Evolutionary conservation across 2,329 filamentous ascomycete genomes (phyloP).

Genomic region (Fusarium abutilonis): DNA sequence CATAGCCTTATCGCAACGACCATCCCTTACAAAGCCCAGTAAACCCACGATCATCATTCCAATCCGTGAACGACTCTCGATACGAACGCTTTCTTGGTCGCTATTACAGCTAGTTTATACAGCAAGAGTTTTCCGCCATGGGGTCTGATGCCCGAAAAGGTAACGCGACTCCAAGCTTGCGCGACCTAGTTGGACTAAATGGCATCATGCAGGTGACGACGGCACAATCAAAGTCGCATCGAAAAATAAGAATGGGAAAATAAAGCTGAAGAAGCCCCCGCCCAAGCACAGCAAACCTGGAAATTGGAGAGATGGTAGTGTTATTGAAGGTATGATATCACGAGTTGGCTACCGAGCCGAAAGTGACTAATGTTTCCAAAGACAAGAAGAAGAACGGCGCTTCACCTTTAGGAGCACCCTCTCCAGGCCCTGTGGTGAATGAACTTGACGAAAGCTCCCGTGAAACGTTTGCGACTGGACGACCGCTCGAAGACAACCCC

Average conservation of each 20-base stretch:
- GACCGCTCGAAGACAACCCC: slow-evolving; percentile 80
- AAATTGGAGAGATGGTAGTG: slow-evolving; percentile 75
- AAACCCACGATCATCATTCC: slow-evolving; percentile 13
- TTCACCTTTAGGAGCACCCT: slow-evolving; percentile 55
- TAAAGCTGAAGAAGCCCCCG: slow-evolving; percentile 71
- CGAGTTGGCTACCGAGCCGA: background rate
- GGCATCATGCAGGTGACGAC: slow-evolving; percentile 58
- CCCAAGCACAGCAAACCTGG: slow-evolving; percentile 73
- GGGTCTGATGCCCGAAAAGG: slow-evolving; percentile 47
- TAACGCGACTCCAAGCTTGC: slow-evolving; percentile 36
- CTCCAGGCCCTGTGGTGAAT: slow-evolving; percentile 68
- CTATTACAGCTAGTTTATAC: background rate
- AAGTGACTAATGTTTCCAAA: slow-evolving; percentile 49
- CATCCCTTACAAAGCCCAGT: slow-evolving; percentile 12
- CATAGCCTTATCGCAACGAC: slow-evolving; percentile 33
- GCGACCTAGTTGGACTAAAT: slow-evolving; percentile 32
- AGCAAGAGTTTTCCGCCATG: slow-evolving; percentile 22
- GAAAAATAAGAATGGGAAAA: slow-evolving; percentile 64
- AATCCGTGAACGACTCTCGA: background rate
- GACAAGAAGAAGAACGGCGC: slow-evolving; percentile 64
- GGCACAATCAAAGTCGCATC: slow-evolving; percentile 71
- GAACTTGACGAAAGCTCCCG: slow-evolving; percentile 79
- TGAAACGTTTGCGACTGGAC: slow-evolving; percentile 82
- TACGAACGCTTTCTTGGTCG: background rate
- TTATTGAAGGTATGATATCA: slow-evolving; percentile 64